A percentile compares a stretch with the other conserved stretches of the same genome.
Conservation (phyloP, 140 eudicot species). For the Erigeron philadelphicus region DNA sequence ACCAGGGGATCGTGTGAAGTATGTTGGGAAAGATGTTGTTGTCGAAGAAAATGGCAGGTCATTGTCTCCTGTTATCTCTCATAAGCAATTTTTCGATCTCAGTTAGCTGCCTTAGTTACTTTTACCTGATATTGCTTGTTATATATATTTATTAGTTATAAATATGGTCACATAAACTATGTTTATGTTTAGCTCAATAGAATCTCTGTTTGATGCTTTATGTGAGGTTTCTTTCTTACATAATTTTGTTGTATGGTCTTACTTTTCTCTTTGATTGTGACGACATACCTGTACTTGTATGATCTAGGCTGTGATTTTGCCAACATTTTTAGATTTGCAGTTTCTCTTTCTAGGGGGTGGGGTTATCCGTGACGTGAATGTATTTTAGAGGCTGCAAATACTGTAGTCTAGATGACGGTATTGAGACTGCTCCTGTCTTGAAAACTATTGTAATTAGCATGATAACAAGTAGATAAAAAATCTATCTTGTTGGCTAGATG, state of each 20-base stretch:
- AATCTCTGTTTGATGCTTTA: slow-evolving; percentile 4
- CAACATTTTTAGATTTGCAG: slow-evolving; percentile 1
- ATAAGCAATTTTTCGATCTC: slow-evolving; percentile 14
- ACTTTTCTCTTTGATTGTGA: slow-evolving; percentile 11
- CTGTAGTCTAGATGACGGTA: slow-evolving; percentile 1
- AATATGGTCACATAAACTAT: slow-evolving; percentile 17
- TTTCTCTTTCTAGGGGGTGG: neutral
- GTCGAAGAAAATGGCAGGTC: slow-evolving; percentile 67
- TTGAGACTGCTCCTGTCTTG: neutral
- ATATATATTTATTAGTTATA: neutral
- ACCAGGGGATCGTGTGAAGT: slow-evolving; percentile 91
- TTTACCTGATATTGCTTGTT: neutral
- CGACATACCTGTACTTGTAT: slow-evolving; percentile 1
- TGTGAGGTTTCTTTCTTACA: slow-evolving; percentile 7
- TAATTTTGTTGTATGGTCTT: slow-evolving; percentile 10
- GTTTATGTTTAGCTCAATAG: neutral
- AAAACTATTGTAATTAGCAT: neutral
- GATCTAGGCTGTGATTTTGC: slow-evolving; percentile 16
- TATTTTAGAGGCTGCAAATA: neutral
- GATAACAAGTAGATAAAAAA: neutral
- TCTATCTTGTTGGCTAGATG: neutral
- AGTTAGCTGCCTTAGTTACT: neutral
- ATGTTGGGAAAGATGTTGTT: slow-evolving; percentile 53
- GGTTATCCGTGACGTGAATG: neutral
- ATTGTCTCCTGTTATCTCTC: slow-evolving; percentile 20